Percentiles rank a stretch among this genome's conserved stretches.
These are phyloP conservation scores for Stentor roeselii DNA, from an alignment of 73 alveolate genomes.

Conservation along the genomic window DNA sequence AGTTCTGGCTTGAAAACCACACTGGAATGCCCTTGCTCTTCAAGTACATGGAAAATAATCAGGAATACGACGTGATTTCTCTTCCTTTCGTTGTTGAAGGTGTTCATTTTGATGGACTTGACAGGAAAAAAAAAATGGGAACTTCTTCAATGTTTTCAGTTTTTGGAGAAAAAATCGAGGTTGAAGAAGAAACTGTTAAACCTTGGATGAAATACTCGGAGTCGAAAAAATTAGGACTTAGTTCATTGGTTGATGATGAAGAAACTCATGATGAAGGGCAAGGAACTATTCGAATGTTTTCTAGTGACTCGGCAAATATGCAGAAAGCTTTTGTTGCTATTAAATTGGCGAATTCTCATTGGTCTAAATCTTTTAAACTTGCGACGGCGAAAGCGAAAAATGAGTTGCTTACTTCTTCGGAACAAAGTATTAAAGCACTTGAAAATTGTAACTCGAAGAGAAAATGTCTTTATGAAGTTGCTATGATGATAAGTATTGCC, in stretches of 20 bases:
- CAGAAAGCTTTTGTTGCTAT: not conserved
- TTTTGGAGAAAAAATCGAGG: slow-evolving; percentile 8
- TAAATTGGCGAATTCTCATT: slow-evolving; percentile 7
- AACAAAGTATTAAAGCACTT: not conserved
- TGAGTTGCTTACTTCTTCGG: not conserved
- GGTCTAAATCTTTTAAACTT: slow-evolving; percentile 6
- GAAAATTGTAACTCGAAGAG: not conserved
- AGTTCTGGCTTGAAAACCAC: slow-evolving; percentile 27
- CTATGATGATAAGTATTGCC: slow-evolving; percentile 11
- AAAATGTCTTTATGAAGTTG: slow-evolving; percentile 14
- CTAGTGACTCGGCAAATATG: not conserved
- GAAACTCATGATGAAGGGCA: not conserved
- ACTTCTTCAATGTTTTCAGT: not conserved
- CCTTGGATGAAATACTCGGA: slow-evolving; percentile 23
- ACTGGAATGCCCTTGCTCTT: slow-evolving; percentile 26
- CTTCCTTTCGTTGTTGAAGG: slow-evolving; percentile 30
- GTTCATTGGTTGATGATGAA: slow-evolving; percentile 2
- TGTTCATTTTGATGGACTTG: not conserved
- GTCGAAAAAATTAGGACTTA: slow-evolving; percentile 6
- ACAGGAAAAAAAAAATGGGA: not conserved
- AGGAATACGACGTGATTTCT: not conserved
- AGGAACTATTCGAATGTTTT: slow-evolving; percentile 20
- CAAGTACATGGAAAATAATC: slow-evolving; percentile 14
- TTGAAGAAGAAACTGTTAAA: slow-evolving; percentile 15
- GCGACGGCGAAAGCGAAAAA: not conserved